A percentile compares a stretch with the other conserved stretches of the same genome.
Evolutionary conservation across 75 land plant genomes (phyloP).

Genomic region (Pinus tabuliformis): DNA sequence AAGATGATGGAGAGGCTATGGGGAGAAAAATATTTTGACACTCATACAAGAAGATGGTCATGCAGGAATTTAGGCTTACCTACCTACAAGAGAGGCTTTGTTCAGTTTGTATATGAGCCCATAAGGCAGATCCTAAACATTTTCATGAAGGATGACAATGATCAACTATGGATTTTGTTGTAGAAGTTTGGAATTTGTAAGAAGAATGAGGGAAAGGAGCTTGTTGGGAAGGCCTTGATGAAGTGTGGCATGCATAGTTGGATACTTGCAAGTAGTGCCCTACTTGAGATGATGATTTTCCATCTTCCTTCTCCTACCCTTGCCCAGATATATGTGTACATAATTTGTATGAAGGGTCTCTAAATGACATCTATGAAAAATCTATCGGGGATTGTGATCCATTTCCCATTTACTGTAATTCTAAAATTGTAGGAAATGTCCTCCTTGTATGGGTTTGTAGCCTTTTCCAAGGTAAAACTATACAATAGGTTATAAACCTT

Average conservation of each 20-base stretch:
- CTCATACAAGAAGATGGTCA: constrained; percentile 87
- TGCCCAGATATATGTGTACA: constrained; percentile 81
- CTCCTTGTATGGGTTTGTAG: no score
- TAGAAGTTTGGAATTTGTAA: constrained; percentile 51
- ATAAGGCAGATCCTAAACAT: constrained; percentile 81
- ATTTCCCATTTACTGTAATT: no score
- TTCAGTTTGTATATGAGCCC: constrained; percentile 88
- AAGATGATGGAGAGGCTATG: constrained; percentile 97
- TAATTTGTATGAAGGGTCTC: constrained; percentile 77
- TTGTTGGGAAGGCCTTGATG: constrained; percentile 73
- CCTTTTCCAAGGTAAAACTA: no score
- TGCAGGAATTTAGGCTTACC: constrained; percentile 68
- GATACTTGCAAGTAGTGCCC: constrained; percentile 61
- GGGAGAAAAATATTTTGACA: constrained; percentile 96
- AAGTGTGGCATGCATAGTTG: constrained; percentile 84
- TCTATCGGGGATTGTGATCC: constrained; percentile 81
- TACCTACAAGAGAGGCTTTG: constrained; percentile 85
- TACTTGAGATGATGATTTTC: constrained; percentile 43
- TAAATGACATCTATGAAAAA: constrained; percentile 65
- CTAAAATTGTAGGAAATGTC: no score
- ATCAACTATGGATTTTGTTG: constrained; percentile 89
- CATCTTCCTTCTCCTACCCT: constrained; percentile 78
- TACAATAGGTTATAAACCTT: no score
- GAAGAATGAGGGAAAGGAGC: constrained; percentile 80
- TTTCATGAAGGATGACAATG: constrained; percentile 91